These are phyloP conservation scores for Aureobasidium sp. DNA, from an alignment of 2,329 filamentous ascomycete species.

Conservation along the genomic window DNA sequence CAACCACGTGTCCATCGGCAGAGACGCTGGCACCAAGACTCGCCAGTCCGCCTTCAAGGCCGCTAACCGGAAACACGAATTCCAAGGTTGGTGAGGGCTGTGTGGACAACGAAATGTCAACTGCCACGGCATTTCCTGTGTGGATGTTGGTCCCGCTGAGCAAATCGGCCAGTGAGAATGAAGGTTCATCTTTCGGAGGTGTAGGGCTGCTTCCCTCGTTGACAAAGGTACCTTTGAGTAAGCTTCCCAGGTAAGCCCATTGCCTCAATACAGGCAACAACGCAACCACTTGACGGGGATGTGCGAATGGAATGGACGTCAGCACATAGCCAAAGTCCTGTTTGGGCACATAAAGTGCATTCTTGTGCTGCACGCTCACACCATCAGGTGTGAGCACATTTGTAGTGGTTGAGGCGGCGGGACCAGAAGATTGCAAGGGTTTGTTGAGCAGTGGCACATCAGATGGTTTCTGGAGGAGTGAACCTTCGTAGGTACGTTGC, in stretches of 20 bases:
- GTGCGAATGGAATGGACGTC: slow-evolving; percentile 63
- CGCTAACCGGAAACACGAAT: slow-evolving; percentile 19
- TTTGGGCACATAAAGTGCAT: slow-evolving; percentile 62
- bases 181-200: slow-evolving; percentile 25
- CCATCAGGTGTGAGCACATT: slow-evolving; percentile 16
- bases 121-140: slow-evolving; percentile 15
- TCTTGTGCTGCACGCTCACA: slow-evolving; percentile 34
- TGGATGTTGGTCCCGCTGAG: not conserved
- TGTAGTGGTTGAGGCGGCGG: slow-evolving; percentile 13
- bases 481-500: slow-evolving; percentile 1
- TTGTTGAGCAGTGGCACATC: slow-evolving; percentile 6
- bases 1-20: slow-evolving; percentile 50
- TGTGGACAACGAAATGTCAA: slow-evolving; percentile 27
- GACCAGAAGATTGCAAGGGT: slow-evolving; percentile 9
- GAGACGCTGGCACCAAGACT: slow-evolving; percentile 52
- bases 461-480: slow-evolving; percentile 4
- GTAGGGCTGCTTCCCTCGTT: slow-evolving; percentile 16
- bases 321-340: slow-evolving; percentile 62
- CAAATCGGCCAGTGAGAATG: slow-evolving; percentile 15
- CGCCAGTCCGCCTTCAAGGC: slow-evolving; percentile 32
- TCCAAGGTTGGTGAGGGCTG: slow-evolving; percentile 26
- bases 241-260: slow-evolving; percentile 60
- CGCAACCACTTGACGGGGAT: slow-evolving; percentile 66
- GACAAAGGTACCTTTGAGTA: slow-evolving; percentile 56
- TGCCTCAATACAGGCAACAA: slow-evolving; percentile 69